phyloP scores from a whole-genome alignment of 208 protist species.

The Leishmania gerbilli region DNA sequence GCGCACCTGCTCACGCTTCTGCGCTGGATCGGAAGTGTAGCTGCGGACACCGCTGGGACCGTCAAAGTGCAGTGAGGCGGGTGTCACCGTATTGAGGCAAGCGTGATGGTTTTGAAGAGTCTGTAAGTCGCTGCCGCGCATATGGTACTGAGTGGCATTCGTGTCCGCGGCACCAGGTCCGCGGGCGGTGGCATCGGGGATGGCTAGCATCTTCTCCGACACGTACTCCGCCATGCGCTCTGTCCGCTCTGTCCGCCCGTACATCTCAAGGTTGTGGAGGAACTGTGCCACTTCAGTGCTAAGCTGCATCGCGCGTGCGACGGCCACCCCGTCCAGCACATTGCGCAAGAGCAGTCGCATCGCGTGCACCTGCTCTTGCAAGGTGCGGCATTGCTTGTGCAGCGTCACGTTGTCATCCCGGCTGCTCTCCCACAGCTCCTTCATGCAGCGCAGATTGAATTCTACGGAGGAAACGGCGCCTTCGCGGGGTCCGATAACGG shows the following conservation, averaged over 20 bases:
- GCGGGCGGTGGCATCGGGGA: background rate
- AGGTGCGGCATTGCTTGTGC: slow-evolving; percentile 72
- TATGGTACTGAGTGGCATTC: background rate
- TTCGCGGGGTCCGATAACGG: slow-evolving; percentile 40
- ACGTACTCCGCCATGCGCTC: slow-evolving; percentile 62
- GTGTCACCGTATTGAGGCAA: slow-evolving; percentile 51
- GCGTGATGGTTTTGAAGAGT: slow-evolving; percentile 32
- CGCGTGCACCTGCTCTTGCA: slow-evolving; percentile 55
- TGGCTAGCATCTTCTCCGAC: slow-evolving; percentile 50
- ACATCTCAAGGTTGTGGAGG: slow-evolving; percentile 78
- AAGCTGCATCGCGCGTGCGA: slow-evolving; percentile 52
- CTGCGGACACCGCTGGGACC: slow-evolving; percentile 62
- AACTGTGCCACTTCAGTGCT: slow-evolving; percentile 52
- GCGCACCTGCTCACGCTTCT: slow-evolving; percentile 74
- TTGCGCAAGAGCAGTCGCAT: slow-evolving; percentile 70
- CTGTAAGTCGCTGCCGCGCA: slow-evolving; percentile 27
- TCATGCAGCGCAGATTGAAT: slow-evolving; percentile 77
- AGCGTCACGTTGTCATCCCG: slow-evolving; percentile 81
- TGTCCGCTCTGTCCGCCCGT: slow-evolving; percentile 71
- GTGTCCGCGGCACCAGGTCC: slow-evolving; percentile 1
- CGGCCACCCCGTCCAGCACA: slow-evolving; percentile 78
- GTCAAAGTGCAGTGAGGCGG: slow-evolving; percentile 52
- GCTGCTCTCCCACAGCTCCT: slow-evolving; percentile 76
- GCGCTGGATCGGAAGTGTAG: slow-evolving; percentile 72
- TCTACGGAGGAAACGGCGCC: slow-evolving; percentile 74